phyloP scores from a whole-genome alignment of 2,329 filamentous ascomycete species.

The Furcasterigmium sp. region DNA sequence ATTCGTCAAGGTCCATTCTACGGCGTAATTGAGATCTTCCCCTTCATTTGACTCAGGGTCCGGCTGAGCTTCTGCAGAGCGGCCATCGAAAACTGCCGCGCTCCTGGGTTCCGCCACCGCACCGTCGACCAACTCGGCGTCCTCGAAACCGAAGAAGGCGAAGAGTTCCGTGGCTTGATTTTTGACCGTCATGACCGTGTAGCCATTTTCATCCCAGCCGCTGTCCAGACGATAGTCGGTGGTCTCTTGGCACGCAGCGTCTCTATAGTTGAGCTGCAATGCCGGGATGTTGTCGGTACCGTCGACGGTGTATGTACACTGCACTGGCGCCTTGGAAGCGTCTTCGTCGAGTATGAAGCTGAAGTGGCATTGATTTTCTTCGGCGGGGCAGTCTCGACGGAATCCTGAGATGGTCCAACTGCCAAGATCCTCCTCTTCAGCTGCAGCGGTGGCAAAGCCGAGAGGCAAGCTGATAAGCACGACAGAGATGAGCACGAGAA shows the following conservation, averaged over 20 bases:
- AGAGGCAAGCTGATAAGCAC: too few relatives aligned
- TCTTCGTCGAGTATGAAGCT: conserved; percentile 5
- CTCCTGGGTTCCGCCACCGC: background rate
- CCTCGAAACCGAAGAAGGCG: conserved; percentile 2
- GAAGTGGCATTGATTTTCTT: conserved; percentile 6
- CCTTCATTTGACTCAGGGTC: background rate
- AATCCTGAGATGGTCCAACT: conserved; percentile 7
- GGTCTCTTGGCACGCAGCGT: background rate
- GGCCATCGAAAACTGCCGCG: background rate
- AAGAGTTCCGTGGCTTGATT: background rate
- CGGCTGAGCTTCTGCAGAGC: background rate
- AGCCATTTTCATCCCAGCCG: conserved; percentile 5
- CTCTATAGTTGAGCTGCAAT: conserved; percentile 1
- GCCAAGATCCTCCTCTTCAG: background rate
- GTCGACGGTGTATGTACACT: conserved; percentile 4
- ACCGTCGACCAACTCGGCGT: background rate
- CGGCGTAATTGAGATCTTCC: conserved; percentile 2
- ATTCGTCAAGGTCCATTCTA: conserved; percentile 8
- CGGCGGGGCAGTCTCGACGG: background rate
- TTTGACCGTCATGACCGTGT: background rate
- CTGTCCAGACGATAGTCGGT: conserved; percentile 3
- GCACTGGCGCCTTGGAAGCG: background rate
- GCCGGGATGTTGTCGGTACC: background rate
- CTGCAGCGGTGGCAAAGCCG: too few relatives aligned
- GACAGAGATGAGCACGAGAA: too few relatives aligned